These are phyloP conservation scores for Vararia minispora DNA, from an alignment of 768 basidiomycete species.

Conservation along the genomic window DNA sequence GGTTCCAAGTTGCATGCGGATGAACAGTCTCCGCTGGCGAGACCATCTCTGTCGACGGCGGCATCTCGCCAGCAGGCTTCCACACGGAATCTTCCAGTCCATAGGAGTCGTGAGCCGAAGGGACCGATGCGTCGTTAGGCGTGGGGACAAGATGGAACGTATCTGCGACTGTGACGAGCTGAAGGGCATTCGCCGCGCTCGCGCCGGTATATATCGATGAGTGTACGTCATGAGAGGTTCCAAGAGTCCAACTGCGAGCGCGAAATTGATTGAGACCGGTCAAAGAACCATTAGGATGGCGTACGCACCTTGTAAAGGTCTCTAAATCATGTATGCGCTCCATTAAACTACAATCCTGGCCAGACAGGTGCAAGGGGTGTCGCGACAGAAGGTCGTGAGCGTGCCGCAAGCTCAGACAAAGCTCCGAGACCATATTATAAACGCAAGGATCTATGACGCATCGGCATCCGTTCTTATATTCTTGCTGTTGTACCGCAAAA, in stretches of 20 bases:
- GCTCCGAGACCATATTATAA: slow-evolving; percentile 50
- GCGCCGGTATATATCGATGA: no score
- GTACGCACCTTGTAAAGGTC: slow-evolving; percentile 38
- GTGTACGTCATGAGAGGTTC: no score
- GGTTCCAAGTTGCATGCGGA: no score
- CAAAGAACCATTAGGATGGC: not conserved
- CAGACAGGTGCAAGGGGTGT: slow-evolving; percentile 28
- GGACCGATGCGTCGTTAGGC: no score
- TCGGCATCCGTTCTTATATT: slow-evolving; percentile 35
- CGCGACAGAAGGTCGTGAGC: slow-evolving; percentile 43
- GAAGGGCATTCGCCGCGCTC: no score
- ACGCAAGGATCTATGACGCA: slow-evolving; percentile 43
- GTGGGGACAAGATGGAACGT: not conserved
- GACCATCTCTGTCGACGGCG: no score
- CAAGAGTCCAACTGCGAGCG: not conserved
- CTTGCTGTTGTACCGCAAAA: no score
- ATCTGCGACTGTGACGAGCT: no score
- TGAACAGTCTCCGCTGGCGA: no score
- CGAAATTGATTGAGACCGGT: not conserved
- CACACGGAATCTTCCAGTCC: no score
- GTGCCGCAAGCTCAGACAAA: slow-evolving; percentile 52
- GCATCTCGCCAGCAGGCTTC: no score
- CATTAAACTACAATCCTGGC: slow-evolving; percentile 24
- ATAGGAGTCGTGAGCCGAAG: no score
- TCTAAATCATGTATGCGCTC: slow-evolving; percentile 42